These are phyloP conservation scores for Candida gigantensis DNA, from an alignment of 1,139 yeast species.

Conservation along the genomic window DNA sequence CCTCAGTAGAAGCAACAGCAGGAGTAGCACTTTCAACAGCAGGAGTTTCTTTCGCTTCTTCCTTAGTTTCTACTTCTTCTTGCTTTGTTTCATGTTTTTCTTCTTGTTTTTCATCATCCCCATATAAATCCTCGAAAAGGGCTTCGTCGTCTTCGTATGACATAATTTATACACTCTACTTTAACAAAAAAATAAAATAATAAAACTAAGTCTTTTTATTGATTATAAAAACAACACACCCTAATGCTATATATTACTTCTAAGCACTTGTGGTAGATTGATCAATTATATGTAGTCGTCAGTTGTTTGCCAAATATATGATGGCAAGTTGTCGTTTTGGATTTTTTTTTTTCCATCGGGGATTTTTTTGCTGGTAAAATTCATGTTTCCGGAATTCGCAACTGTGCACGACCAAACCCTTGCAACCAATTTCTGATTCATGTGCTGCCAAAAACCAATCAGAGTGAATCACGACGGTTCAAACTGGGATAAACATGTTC, in stretches of 20 bases:
- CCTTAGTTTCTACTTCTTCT: slow-evolving; percentile 8
- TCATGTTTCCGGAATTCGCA: no score
- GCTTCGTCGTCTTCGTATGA: slow-evolving; percentile 80
- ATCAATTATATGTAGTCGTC: not conserved
- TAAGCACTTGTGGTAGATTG: not conserved
- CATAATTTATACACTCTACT: slow-evolving; percentile 5
- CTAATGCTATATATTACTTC: slow-evolving; percentile 3
- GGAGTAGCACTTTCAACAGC: slow-evolving; percentile 8
- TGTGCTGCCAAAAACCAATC: no score
- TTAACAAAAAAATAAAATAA: slow-evolving; percentile 8
- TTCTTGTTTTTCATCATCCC: slow-evolving; percentile 21
- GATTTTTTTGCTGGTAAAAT: no score
- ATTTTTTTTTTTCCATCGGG: slow-evolving; percentile 4
- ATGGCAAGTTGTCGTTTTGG: not conserved
- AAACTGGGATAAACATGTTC: no score
- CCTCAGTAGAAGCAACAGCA: slow-evolving; percentile 1
- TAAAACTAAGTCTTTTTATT: slow-evolving; percentile 9
- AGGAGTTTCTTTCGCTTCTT: slow-evolving; percentile 12
- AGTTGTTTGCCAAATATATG: not conserved
- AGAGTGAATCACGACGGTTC: no score
- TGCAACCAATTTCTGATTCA: no score
- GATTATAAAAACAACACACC: slow-evolving; percentile 2
- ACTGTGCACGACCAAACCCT: slow-evolving; percentile 2
- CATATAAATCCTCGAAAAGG: slow-evolving; percentile 73
- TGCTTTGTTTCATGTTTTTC: slow-evolving; percentile 7